A percentile compares a stretch with the other conserved stretches of the same genome.
These are phyloP conservation scores for Lasiodiplodia gonubiensis DNA, from an alignment of 2,329 filamentous ascomycete genomes.

Conservation along the genomic window DNA sequence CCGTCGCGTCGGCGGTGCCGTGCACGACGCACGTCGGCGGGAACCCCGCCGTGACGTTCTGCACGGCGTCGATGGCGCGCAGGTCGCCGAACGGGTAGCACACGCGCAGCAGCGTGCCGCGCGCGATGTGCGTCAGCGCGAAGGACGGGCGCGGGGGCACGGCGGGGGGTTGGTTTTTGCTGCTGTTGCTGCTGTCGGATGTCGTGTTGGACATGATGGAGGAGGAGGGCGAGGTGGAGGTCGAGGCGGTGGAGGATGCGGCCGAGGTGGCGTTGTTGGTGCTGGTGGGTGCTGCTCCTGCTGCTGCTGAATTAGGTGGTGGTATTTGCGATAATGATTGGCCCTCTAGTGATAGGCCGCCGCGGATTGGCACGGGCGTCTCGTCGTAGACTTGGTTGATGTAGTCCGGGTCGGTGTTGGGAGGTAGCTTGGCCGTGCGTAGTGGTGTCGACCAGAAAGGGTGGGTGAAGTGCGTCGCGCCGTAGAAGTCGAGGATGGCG, in stretches of 20 bases:
- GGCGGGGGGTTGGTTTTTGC: neutral
- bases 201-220: neutral
- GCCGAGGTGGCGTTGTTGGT: neutral
- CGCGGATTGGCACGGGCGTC: conserved; percentile 47
- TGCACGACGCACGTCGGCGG: conserved; percentile 52
- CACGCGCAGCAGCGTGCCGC: conserved; percentile 46
- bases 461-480: conserved; percentile 45
- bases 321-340: conserved; percentile 32
- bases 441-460: conserved; percentile 47
- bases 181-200: neutral
- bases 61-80: conserved; percentile 43
- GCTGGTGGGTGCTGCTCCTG: neutral
- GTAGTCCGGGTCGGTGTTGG: conserved; percentile 38
- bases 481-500: conserved; percentile 51
- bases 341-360: conserved; percentile 51
- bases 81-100: conserved; percentile 35
- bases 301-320: too few species aligned
- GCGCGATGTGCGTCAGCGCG: conserved; percentile 50
- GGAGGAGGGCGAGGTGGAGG: neutral
- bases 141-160: conserved; percentile 47
- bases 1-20: conserved; percentile 48
- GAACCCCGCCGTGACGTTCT: conserved; percentile 40
- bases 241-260: neutral
- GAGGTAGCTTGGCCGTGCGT: conserved; percentile 34
- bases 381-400: conserved; percentile 44